Base-by-base conservation (phyloP, 805 yeast species). In the Candida coquimbonensis region DNA sequence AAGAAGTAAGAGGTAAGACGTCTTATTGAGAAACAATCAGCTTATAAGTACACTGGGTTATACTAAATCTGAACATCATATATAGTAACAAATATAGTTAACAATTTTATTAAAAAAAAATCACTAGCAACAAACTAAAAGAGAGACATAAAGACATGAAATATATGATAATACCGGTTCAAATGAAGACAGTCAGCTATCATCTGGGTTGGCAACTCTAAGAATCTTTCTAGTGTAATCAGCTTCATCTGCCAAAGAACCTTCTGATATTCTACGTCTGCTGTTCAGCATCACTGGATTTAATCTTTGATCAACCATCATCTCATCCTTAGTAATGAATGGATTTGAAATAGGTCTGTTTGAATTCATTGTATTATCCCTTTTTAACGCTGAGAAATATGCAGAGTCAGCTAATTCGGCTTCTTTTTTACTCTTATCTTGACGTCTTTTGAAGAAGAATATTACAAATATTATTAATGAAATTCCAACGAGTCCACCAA, bases 141-240 rank as follows among this genome's bases (percentile, higher is more conserved):
- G 14, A 9, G 13, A 13, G 31, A 29, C 31, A 29, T 29, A 29
- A 29, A 29, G 31, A 29, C 31, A 9, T 29, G 31, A 29, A 29
- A 29, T 29, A 13, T 29, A 29, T 27, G 8, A 3, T 9, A 27
- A 27, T 9, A 27, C 5, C 4, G 8, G 12, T 9, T 27, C 31
- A 27, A 27, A 27, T 27, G 31, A 9, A 2, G 7, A 5, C 38
- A 21, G 4, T 11, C 50, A 53, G 52, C 75, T 80, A 61, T 87
- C 81, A 62, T 87, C 96, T 1, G 96, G 96, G 58, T 90, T 90
- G 32, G 95, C 90, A 12, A 90, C 95, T 49, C 88, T 82, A 40
- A 90, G 70, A 17, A 87, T 80, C 67, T 87, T 87, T 59, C 89
- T 72, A 42, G 86, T 74, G 65, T 83, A 86, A 62, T 87, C 93